phyloP scores from a whole-genome alignment of 192 early-diverging fungal species.

The Rhizophagus clarus region DNA sequence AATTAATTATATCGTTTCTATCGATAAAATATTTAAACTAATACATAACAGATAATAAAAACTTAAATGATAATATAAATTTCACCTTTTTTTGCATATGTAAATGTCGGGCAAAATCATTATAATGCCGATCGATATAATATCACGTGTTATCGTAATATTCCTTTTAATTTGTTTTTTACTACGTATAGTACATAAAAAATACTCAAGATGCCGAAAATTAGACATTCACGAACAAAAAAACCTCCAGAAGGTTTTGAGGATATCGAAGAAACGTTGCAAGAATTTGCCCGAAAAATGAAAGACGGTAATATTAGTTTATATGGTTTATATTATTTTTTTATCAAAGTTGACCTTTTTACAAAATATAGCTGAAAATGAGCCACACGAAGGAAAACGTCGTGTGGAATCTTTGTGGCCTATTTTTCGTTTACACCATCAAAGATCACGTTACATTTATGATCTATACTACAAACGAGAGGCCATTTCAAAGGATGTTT shows the following conservation, averaged over 20 bases:
- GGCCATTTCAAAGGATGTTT: slow-evolving; percentile 89
- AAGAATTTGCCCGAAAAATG: slow-evolving; percentile 92
- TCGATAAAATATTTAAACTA: no score
- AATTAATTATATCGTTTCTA: no score
- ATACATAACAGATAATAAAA: no score
- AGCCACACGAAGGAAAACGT: slow-evolving; percentile 90
- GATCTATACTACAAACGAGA: slow-evolving; percentile 96
- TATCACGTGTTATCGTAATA: no score
- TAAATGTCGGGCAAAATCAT: no score
- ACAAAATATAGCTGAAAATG: slow-evolving; percentile 83
- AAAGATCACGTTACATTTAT: slow-evolving; percentile 95
- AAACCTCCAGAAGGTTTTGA: slow-evolving; percentile 93
- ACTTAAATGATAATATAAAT: no score
- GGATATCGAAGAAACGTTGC: slow-evolving; percentile 90
- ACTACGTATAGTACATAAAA: no score
- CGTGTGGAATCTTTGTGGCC: slow-evolving; percentile 92
- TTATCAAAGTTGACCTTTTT: neutral
- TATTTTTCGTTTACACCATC: slow-evolving; percentile 95
- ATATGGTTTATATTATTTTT: neutral
- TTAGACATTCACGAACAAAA: slow-evolving; percentile 76
- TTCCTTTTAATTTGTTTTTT: no score
- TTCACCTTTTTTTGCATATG: no score
- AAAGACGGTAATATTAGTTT: slow-evolving; percentile 73
- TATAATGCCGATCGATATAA: no score
- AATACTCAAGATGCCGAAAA: slow-evolving; percentile 65